Evolutionary conservation across 257 asterid species (phyloP), one percentile per base, ranked within the genome.

Genomic region (Haberlea rhodopensis): DNA sequence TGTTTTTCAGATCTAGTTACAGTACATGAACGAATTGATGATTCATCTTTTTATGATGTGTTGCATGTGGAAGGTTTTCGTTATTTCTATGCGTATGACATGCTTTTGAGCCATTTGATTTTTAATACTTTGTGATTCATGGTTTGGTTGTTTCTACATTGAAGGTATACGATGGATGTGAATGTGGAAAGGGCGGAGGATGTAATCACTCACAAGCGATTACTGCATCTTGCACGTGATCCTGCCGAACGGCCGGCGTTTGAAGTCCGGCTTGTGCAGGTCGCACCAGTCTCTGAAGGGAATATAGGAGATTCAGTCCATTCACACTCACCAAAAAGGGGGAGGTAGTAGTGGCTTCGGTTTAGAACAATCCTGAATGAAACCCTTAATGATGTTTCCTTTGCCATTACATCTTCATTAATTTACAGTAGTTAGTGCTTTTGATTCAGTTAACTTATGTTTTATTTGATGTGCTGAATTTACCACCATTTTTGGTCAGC

Each of bases 181-280:
- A 92, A 89, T 66, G 89, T 87, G 46, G 97, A 92, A 75, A 89
- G 97, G 65, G 96, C 97, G 26, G 97, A 87, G 70, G 99, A 94
- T 79, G 99, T 94, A 75, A 88, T 94, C 46, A 84, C 83, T 9
- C 99, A 92, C 85, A 89, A 78, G 79, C 73, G 89, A 19, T 75
- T 92, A 75, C 80, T 92, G 82, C 85, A 84, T 28, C 88, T 89
- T 60, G 99, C 99, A 3, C 76, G 72, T 46, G 96, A 89, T 87
- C 94, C 97, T 24, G 89, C 84, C 54, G 86, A 85, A 75, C 80
- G 95, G 71, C 99, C 97, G 18, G 99, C 80, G 24, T 81, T 92
- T 48, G 99, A 92, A 73, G 97, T 92, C 63, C 94, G 97, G 45
- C 87, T 87, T 60, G 99, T 92, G 61, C 99, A 92, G 96, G 97